These are phyloP conservation scores for Aureobasidium uvarum DNA, from an alignment of 2,329 filamentous ascomycete genomes.

Conservation along the genomic window DNA sequence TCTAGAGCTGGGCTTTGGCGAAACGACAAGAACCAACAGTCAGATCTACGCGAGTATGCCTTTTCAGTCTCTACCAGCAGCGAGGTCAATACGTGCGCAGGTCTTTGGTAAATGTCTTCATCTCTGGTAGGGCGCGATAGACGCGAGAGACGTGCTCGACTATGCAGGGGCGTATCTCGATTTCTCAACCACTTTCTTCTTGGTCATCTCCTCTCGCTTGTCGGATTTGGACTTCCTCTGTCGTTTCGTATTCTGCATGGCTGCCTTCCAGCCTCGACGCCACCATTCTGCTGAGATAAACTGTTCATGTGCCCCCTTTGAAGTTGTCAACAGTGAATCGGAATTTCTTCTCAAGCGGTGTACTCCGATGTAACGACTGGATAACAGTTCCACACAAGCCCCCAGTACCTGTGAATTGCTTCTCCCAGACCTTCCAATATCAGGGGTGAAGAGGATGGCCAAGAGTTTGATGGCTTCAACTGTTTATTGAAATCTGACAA, in stretches of 20 bases:
- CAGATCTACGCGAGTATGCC: background rate
- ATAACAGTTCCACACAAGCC: too few relatives aligned
- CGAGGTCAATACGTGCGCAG: background rate
- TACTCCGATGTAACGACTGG: background rate
- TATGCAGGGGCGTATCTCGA: conserved; percentile 16
- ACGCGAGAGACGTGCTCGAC: background rate
- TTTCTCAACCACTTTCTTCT: background rate
- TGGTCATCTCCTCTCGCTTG: conserved; percentile 8
- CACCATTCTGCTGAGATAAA: background rate
- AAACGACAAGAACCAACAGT: background rate
- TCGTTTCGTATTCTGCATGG: background rate
- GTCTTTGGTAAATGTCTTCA: background rate
- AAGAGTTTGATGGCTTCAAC: too few relatives aligned
- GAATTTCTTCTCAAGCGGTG: background rate
- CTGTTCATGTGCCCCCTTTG: background rate
- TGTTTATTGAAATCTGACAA: background rate
- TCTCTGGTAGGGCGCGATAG: background rate
- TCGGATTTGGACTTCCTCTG: conserved; percentile 11
- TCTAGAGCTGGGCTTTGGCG: conserved; percentile 10
- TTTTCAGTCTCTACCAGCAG: background rate
- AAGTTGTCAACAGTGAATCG: background rate
- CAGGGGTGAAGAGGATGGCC: too few relatives aligned
- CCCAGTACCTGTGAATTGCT: too few relatives aligned
- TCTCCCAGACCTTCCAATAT: too few relatives aligned
- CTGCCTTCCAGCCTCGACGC: background rate